phyloP scores from a whole-genome alignment of 2,329 filamentous ascomycete genomes.

The Incumbomyces lentus region DNA sequence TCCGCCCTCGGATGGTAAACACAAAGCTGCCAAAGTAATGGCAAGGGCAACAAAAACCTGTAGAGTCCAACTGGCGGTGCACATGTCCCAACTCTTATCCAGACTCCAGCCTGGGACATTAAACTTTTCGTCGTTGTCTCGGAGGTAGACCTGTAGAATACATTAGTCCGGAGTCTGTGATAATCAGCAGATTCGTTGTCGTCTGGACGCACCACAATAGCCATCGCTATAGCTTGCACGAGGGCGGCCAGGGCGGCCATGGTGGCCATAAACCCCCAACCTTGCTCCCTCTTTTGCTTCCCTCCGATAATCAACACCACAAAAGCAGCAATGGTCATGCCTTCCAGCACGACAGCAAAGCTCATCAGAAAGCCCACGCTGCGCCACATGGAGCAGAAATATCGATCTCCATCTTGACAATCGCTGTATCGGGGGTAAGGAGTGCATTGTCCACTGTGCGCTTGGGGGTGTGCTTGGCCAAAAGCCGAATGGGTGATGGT shows the following conservation, averaged over 20 bases:
- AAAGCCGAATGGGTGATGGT: slow-evolving; percentile 37
- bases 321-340: slow-evolving; percentile 72
- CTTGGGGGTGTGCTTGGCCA: slow-evolving; percentile 43
- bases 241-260: slow-evolving; percentile 56
- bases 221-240: slow-evolving; percentile 68
- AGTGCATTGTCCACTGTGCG: slow-evolving; percentile 38
- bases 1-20: slow-evolving; percentile 69
- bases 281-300: slow-evolving; percentile 65
- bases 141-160: slow-evolving; percentile 60
- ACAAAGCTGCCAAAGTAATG: slow-evolving; percentile 55
- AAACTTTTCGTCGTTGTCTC: slow-evolving; percentile 74
- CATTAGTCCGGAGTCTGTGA: too few species aligned
- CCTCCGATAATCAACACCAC: slow-evolving; percentile 67
- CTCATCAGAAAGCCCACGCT: slow-evolving; percentile 80
- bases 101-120: slow-evolving; percentile 68
- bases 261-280: slow-evolving; percentile 66
- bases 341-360: slow-evolving; percentile 70
- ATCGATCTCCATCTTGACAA: slow-evolving; percentile 55
- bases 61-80: slow-evolving; percentile 50
- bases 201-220: slow-evolving; percentile 60
- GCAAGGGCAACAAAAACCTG: slow-evolving; percentile 44
- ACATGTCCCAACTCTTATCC: slow-evolving; percentile 67
- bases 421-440: slow-evolving; percentile 58
- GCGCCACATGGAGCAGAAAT: slow-evolving; percentile 89
- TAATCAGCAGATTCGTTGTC: not conserved